Evolutionary conservation across 2,329 filamentous ascomycete species (phyloP).

Genomic region (Nothophaeocryptopus gaeumannii): DNA sequence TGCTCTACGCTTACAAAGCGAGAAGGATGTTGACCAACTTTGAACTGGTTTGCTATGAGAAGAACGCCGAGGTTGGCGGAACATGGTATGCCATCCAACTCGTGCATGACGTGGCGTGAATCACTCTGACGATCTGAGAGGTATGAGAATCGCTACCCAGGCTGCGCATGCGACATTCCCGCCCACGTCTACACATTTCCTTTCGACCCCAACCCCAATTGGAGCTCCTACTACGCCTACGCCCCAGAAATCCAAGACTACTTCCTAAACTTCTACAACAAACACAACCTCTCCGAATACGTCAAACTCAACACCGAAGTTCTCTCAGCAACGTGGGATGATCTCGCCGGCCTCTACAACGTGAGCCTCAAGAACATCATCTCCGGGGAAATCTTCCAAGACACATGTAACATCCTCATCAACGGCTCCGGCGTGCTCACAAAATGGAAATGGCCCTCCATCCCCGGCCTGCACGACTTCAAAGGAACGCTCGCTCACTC

Average conservation of each 20-base stretch:
- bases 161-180: conserved; percentile 38
- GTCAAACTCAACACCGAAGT: conserved; percentile 32
- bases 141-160: conserved; percentile 27
- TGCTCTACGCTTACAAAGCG: conserved; percentile 17
- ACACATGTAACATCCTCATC: conserved; percentile 49
- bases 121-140: conserved; percentile 6
- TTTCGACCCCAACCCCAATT: conserved; percentile 18
- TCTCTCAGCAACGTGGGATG: conserved; percentile 17
- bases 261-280: conserved; percentile 37
- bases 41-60: conserved; percentile 43
- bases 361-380: conserved; percentile 31
- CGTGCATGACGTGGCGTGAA: conserved; percentile 11
- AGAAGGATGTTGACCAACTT: conserved; percentile 21
- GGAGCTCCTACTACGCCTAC: conserved; percentile 35
- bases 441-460: conserved; percentile 52
- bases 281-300: conserved; percentile 39
- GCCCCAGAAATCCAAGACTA: conserved; percentile 44
- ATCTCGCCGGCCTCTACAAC: conserved; percentile 34
- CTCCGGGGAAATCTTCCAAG: conserved; percentile 46
- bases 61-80: conserved; percentile 37
- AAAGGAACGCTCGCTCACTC: conserved; percentile 55
- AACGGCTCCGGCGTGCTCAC: conserved; percentile 53
- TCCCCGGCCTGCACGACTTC: conserved; percentile 53
- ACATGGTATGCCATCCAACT: conserved; percentile 38
- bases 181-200: conserved; percentile 36